Evolutionary conservation across 139 green algal genomes (phyloP).

Genomic region (Spirogloea muscicola): DNA sequence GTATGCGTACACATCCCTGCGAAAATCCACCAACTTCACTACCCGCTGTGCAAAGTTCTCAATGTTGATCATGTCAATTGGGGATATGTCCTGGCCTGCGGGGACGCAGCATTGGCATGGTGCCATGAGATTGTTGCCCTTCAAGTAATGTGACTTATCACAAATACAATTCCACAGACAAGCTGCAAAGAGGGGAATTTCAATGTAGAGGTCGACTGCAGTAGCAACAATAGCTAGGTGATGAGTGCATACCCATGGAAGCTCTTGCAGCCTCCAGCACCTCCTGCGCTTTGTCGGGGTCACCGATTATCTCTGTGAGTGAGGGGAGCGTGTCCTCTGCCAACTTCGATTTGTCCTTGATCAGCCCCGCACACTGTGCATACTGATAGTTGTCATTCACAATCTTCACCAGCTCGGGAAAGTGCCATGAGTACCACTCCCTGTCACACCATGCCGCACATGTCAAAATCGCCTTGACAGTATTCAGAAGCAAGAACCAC

Average conservation of each 20-base stretch:
- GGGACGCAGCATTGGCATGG: too few relatives aligned
- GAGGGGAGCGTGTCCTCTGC: conserved; percentile 66
- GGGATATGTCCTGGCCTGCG: conserved; percentile 89
- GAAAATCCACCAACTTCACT: conserved; percentile 92
- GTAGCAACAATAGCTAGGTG: too few relatives aligned
- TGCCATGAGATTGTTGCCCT: too few relatives aligned
- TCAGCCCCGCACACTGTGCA: conserved; percentile 66
- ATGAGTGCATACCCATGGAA: conserved; percentile 48
- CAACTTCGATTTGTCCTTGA: conserved; percentile 82
- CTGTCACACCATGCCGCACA: too few relatives aligned
- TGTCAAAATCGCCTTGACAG: too few relatives aligned
- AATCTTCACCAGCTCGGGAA: conserved; percentile 95
- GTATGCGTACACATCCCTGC: conserved; percentile 72
- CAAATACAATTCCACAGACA: too few relatives aligned
- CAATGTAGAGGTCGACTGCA: too few relatives aligned
- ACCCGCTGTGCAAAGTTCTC: conserved; percentile 87
- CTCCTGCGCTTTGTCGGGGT: conserved; percentile 79
- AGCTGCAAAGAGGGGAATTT: too few relatives aligned
- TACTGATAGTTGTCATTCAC: conserved; percentile 97
- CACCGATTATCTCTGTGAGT: conserved; percentile 79
- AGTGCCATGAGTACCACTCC: conserved; percentile 99
- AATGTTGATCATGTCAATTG: conserved; percentile 98
- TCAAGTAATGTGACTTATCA: too few relatives aligned
- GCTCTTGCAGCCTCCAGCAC: conserved; percentile 52
- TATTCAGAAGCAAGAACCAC: too few relatives aligned